Percentiles rank a stretch among this genome's conserved stretches.
phyloP scores from a whole-genome alignment of 148 eudicot genomes.

The Dianthus caryophyllus region DNA sequence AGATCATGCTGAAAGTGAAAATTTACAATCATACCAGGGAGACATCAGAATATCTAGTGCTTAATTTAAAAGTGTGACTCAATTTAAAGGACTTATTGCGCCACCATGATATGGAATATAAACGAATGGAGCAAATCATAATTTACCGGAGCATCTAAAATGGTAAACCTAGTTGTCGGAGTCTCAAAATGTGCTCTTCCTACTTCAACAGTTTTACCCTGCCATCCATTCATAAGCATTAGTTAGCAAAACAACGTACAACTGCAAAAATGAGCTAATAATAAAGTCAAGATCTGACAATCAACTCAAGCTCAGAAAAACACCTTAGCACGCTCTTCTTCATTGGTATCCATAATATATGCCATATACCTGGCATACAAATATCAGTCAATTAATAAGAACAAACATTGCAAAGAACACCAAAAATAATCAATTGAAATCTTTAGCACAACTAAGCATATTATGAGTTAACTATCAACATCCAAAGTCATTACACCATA shows the following conservation, averaged over 20 bases:
- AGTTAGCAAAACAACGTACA: constrained; percentile 1
- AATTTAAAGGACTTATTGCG: background rate
- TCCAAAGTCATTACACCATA: background rate
- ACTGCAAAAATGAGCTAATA: background rate
- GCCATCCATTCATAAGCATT: background rate
- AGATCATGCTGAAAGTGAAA: background rate
- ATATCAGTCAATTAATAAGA: background rate
- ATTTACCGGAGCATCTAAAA: constrained; percentile 94
- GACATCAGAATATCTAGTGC: background rate
- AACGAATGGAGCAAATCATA: background rate
- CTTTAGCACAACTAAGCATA: background rate
- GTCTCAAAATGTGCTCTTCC: constrained; percentile 98
- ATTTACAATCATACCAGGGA: background rate
- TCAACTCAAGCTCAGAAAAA: constrained; percentile 2
- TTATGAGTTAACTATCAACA: no score
- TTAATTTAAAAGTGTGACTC: constrained; percentile 4
- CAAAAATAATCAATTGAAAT: background rate
- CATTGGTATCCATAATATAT: constrained; percentile 97
- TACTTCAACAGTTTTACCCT: constrained; percentile 93
- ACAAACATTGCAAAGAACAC: background rate
- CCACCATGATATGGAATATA: background rate
- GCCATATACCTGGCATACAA: constrained; percentile 83
- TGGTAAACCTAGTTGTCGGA: constrained; percentile 79
- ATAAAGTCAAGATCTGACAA: background rate
- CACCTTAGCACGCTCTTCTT: constrained; percentile 94